A percentile compares a stretch with the other conserved stretches of the same genome.
Conservation (phyloP, 2,329 filamentous ascomycete genomes). For the Aspergillus sojae region DNA sequence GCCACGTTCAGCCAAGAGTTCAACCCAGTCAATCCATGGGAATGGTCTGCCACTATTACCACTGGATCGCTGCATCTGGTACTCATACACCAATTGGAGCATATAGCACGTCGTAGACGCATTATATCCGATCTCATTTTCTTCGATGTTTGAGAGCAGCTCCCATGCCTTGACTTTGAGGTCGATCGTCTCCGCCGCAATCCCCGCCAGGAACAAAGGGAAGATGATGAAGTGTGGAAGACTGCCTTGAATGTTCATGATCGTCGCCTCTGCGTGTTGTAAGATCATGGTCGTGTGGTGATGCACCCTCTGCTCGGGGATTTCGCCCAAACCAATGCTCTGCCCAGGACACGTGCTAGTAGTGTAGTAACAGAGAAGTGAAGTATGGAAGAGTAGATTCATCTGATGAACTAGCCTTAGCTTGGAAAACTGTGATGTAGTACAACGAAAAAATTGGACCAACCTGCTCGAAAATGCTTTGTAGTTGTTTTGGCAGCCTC, state of each 20-base stretch:
- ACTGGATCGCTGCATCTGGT: slow-evolving; percentile 45
- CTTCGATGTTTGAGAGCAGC: slow-evolving; percentile 53
- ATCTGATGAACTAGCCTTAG: slow-evolving; percentile 9
- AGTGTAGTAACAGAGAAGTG: slow-evolving; percentile 56
- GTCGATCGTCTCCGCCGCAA: slow-evolving; percentile 42
- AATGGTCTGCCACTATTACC: slow-evolving; percentile 43
- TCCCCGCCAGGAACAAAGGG: slow-evolving; percentile 58
- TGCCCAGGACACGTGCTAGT: slow-evolving; percentile 58
- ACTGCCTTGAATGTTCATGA: slow-evolving; percentile 41
- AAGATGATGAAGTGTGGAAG: slow-evolving; percentile 54
- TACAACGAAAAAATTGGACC: slow-evolving; percentile 18
- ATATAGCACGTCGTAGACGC: slow-evolving; percentile 49
- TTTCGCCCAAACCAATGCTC: slow-evolving; percentile 41
- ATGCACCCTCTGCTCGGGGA: slow-evolving; percentile 46
- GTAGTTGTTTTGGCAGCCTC: slow-evolving; percentile 37
- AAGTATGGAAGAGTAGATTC: slow-evolving; percentile 53
- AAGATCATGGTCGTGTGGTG: slow-evolving; percentile 50
- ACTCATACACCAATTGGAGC: slow-evolving; percentile 52
- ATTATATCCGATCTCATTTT: slow-evolving; percentile 52
- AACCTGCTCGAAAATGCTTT: slow-evolving; percentile 50
- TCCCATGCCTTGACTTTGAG: slow-evolving; percentile 53
- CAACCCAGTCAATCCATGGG: slow-evolving; percentile 53
- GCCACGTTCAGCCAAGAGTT: slow-evolving; percentile 49
- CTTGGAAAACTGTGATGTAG: not conserved
- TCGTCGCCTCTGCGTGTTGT: slow-evolving; percentile 42